Evolutionary conservation across 371 early-diverging fungal genomes (phyloP).

Genomic region (Lichtheimia corymbifera): DNA sequence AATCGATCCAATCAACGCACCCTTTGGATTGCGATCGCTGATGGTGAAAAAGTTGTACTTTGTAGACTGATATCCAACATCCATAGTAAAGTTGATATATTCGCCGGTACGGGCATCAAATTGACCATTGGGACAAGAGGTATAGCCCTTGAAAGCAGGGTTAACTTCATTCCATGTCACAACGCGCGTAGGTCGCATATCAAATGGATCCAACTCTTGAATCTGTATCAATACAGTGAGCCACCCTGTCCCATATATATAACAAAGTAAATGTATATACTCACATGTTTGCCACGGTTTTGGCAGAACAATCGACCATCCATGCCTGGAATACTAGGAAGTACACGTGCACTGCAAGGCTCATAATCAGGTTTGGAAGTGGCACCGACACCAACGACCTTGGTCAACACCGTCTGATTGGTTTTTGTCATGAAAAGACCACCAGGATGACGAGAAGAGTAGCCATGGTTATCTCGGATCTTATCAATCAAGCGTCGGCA

Average conservation of each 20-base stretch:
- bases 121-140: slow-evolving; percentile 70
- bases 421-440: slow-evolving; percentile 66
- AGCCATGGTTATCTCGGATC: slow-evolving; percentile 70
- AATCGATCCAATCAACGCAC: slow-evolving; percentile 65
- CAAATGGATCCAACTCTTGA: slow-evolving; percentile 75
- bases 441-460: slow-evolving; percentile 65
- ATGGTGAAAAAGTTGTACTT: slow-evolving; percentile 68
- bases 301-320: slow-evolving; percentile 62
- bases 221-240: slow-evolving; percentile 39
- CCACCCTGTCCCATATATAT: neutral
- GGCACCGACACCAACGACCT: slow-evolving; percentile 52
- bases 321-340: slow-evolving; percentile 51
- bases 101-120: slow-evolving; percentile 70
- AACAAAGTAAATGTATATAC: neutral
- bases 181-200: slow-evolving; percentile 68
- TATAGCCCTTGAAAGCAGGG: slow-evolving; percentile 68
- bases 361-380: slow-evolving; percentile 56
- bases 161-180: slow-evolving; percentile 69
- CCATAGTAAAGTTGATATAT: slow-evolving; percentile 75
- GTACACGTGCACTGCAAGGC: slow-evolving; percentile 60
- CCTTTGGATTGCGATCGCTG: slow-evolving; percentile 62
- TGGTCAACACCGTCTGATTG: slow-evolving; percentile 67
- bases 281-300: slow-evolving; percentile 62
- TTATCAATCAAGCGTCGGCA: slow-evolving; percentile 60
- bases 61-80: slow-evolving; percentile 65